Conservation (phyloP, 2,329 filamentous ascomycete genomes). For the Helicocarpus griseus region DNA sequence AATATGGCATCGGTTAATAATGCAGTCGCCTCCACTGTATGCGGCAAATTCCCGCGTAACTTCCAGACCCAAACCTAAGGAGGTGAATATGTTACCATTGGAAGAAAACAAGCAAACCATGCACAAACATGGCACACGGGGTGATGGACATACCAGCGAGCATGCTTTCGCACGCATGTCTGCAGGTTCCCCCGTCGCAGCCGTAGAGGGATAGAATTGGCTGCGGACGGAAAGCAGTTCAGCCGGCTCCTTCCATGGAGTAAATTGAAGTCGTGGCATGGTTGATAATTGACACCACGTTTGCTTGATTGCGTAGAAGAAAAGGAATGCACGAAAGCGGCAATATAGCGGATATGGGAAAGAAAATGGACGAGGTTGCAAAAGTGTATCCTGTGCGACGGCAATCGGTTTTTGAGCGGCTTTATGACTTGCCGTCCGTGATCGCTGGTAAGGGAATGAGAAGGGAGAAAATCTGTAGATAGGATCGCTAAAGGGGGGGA, state of each 20-base stretch:
- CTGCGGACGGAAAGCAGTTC: conserved; percentile 28
- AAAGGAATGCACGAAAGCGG: not conserved
- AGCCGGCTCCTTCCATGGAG: conserved; percentile 31
- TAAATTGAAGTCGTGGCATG: conserved; percentile 34
- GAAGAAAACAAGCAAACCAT: not conserved
- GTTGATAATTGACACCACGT: not conserved
- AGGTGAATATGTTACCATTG: conserved; percentile 1
- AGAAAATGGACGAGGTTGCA: not conserved
- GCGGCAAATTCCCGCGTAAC: conserved; percentile 34
- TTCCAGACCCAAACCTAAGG: conserved; percentile 37
- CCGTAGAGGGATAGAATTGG: conserved; percentile 30
- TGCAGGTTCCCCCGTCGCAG: conserved; percentile 21
- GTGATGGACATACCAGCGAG: conserved; percentile 26
- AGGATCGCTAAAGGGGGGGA: not conserved
- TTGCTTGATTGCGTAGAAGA: not conserved
- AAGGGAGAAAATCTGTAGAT: not conserved
- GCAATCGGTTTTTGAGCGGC: not conserved
- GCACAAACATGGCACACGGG: not conserved
- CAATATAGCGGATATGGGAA: not conserved
- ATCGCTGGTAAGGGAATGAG: not conserved
- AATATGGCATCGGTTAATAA: conserved; percentile 38
- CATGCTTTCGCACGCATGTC: conserved; percentile 32
- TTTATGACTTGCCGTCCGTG: too few species aligned
- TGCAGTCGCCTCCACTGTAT: conserved; percentile 38
- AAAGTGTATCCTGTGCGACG: not conserved